A percentile compares a stretch with the other conserved stretches of the same genome.
These are phyloP conservation scores for Penicillium riverlandense DNA, from an alignment of 495 filamentous ascomycete genomes.

Conservation along the genomic window DNA sequence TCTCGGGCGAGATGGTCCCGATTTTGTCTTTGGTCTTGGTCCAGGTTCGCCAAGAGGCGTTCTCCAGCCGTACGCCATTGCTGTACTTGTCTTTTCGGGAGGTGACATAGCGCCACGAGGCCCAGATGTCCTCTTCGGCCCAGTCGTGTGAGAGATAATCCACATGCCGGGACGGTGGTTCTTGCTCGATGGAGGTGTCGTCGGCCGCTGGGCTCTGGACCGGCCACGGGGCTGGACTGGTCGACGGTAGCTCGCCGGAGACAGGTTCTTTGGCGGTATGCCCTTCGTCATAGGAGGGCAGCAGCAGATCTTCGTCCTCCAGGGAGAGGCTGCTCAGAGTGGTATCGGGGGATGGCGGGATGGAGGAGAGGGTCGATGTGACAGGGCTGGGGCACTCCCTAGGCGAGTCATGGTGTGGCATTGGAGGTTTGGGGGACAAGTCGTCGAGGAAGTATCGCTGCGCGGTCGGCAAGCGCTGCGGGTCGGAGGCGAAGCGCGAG, in stretches of 20 bases:
- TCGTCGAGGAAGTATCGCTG: constrained; percentile 37
- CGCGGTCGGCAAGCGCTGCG: constrained; percentile 32
- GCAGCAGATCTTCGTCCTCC: constrained; percentile 48
- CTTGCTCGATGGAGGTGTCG: constrained; percentile 67
- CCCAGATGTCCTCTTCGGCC: constrained; percentile 97
- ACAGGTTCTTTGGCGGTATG: constrained; percentile 9
- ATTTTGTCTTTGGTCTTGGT: constrained; percentile 80
- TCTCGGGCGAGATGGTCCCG: constrained; percentile 80
- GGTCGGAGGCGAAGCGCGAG: constrained; percentile 32
- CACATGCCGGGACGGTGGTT: constrained; percentile 80
- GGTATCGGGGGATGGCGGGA: constrained; percentile 39
- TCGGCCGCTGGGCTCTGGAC: constrained; percentile 54
- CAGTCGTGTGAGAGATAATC: constrained; percentile 95
- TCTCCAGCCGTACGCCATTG: constrained; percentile 79
- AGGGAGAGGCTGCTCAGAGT: constrained; percentile 60
- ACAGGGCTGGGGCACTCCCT: constrained; percentile 27
- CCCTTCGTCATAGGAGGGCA: constrained; percentile 47
- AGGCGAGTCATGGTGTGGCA: constrained; percentile 22
- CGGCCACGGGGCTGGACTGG: constrained; percentile 10
- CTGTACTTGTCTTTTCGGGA: constrained; percentile 67
- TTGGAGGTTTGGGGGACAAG: constrained; percentile 27
- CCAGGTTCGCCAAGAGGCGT: constrained; percentile 99
- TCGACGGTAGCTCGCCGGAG: constrained; percentile 14
- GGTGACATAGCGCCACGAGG: constrained; percentile 90
- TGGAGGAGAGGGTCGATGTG: constrained; percentile 29